Conservation (phyloP, 352 stramenopile species). For the Blastocystis sp. region DNA sequence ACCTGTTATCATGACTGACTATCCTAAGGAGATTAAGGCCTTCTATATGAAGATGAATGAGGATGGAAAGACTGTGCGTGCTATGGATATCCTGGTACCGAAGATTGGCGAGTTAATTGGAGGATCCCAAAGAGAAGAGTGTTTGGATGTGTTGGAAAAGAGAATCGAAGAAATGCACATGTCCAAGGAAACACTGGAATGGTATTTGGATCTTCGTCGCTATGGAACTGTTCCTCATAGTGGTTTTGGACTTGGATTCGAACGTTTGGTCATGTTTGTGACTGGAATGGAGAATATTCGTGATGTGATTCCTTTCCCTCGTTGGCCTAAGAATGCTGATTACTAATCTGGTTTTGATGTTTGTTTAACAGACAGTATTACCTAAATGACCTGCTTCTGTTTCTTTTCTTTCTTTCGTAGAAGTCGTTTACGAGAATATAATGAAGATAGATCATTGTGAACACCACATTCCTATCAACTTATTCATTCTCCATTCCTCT, state of each 20-base stretch:
- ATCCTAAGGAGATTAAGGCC: constrained; percentile 93
- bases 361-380: not conserved
- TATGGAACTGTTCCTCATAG: constrained; percentile 93
- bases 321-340: constrained; percentile 89
- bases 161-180: constrained; percentile 74
- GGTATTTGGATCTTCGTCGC: constrained; percentile 93
- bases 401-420: constrained; percentile 60
- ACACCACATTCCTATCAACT: constrained; percentile 33
- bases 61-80: constrained; percentile 85
- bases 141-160: constrained; percentile 77
- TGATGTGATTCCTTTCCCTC: constrained; percentile 92
- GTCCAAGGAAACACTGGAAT: constrained; percentile 83
- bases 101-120: constrained; percentile 87
- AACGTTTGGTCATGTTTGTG: constrained; percentile 93
- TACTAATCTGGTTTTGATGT: constrained; percentile 75
- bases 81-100: constrained; percentile 89
- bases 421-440: constrained; percentile 31
- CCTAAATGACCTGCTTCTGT: not conserved
- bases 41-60: constrained; percentile 99
- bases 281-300: constrained; percentile 97
- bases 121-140: constrained; percentile 90
- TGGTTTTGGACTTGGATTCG: constrained; percentile 95
- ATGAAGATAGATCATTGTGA: not conserved
- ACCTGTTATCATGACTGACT: constrained; percentile 93
- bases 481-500: not conserved